phyloP scores from a whole-genome alignment of 176 grass and related monocot species.

The Eleusine indica region DNA sequence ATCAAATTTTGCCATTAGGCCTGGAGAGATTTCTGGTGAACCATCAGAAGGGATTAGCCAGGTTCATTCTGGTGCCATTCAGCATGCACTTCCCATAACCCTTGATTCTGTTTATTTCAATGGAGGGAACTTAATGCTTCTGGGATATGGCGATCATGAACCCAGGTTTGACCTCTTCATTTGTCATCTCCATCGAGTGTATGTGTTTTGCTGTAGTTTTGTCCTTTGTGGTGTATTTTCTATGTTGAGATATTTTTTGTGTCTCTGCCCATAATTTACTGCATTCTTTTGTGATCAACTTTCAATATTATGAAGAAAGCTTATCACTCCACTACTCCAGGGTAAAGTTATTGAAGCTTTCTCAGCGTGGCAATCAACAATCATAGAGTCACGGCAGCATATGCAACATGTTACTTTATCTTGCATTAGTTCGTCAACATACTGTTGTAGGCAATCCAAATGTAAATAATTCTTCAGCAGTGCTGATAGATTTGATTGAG shows the following conservation, averaged over 20 bases:
- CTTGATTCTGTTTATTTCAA: slow-evolving; percentile 91
- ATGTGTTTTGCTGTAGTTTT: slow-evolving; percentile 3
- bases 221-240: slow-evolving; percentile 23
- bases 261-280: slow-evolving; percentile 10
- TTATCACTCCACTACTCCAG: neutral
- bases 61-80: slow-evolving; percentile 55
- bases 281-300: neutral
- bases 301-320: neutral
- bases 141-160: slow-evolving; percentile 88
- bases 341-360: slow-evolving; percentile 6
- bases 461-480: neutral
- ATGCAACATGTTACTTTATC: slow-evolving; percentile 8
- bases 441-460: slow-evolving; percentile 5
- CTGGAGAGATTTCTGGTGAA: slow-evolving; percentile 67
- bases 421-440: slow-evolving; percentile 6
- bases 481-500: neutral
- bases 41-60: slow-evolving; percentile 57
- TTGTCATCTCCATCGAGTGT: slow-evolving; percentile 17
- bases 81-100: slow-evolving; percentile 68
- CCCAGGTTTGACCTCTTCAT: slow-evolving; percentile 63
- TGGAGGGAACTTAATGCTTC: slow-evolving; percentile 83
- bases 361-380: neutral
- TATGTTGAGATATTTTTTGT: slow-evolving; percentile 14
- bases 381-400: neutral
- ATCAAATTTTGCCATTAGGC: slow-evolving; percentile 64